Evolutionary conservation across 2,329 filamentous ascomycete species (phyloP).

Genomic region (Gremmenia infestans): DNA sequence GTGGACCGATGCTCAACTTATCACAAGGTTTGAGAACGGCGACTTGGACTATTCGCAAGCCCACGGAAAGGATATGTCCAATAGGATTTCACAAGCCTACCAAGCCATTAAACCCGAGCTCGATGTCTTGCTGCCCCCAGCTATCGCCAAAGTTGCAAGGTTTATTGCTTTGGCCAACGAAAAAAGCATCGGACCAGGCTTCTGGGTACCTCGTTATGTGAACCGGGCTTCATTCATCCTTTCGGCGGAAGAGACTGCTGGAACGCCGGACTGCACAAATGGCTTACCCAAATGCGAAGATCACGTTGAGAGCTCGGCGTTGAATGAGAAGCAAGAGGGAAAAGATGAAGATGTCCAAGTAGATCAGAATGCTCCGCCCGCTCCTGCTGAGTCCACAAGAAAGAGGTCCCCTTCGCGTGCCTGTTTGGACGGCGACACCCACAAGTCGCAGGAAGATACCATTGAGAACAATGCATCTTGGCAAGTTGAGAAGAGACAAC

Average conservation of each 20-base stretch:
- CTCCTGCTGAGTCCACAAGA: not conserved
- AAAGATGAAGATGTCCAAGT: not conserved
- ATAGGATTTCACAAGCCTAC: not conserved
- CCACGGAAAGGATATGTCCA: not conserved
- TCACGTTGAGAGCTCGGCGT: not conserved
- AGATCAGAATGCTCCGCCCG: not conserved
- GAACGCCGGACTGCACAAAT: not conserved
- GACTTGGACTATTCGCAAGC: not conserved
- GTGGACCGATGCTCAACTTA: not conserved
- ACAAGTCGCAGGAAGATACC: not conserved
- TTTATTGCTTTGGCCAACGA: not conserved
- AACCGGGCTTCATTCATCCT: not conserved
- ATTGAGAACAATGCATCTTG: not conserved
- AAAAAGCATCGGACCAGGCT: not conserved
- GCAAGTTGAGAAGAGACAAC: not conserved
- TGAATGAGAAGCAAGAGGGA: not conserved
- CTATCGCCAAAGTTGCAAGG: not conserved
- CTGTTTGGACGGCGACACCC: not conserved
- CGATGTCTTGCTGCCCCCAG: not conserved
- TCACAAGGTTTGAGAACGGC: not conserved
- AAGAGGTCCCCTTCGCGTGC: not conserved
- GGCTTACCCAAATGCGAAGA: not conserved
- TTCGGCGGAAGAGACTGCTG: not conserved
- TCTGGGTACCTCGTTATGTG: not conserved
- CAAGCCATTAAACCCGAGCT: not conserved